Evolutionary conservation across 192 early-diverging fungal genomes (phyloP), one percentile per base, ranked within the genome.

Genomic region (Rhizophagus prolifer): DNA sequence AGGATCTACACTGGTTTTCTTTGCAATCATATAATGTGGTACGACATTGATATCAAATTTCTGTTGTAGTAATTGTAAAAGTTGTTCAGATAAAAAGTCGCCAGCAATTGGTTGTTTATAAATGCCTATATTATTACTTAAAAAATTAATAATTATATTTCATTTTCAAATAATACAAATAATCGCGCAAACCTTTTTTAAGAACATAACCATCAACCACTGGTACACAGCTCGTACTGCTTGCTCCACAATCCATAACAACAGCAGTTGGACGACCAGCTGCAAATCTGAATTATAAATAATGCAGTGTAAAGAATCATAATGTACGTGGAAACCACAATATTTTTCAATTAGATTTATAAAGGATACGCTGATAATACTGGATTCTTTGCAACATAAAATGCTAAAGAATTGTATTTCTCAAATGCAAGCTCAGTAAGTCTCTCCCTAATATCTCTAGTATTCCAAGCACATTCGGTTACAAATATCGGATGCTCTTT

Each of bases 131-230:
- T 38, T 38, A 0, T 38, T 36, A 36, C 34, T 7, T 38, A 28
- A 77, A 9, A 0, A 8, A 36, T 31, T 59, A 36, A 72, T 19
- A 34, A 58, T 54, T 46, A 54, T 21, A 2, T 28, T 16, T 13
- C 2, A 14, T 44, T 19, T 79, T 36, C 14, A 80, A 30, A 25
- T 80, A 68, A 21, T 21, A 12, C 16, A 79, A 50, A 61, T 21
- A 25, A 16, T 38, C 14, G 14, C 23, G 62, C 61, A 73, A 65
- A 81, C 91, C 94, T 84, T 98, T 97, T 79, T 95, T 96, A 58
- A 99, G 81, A 21, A 96, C 95, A 80, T 92, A 98, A 41, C 98
- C 98, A 79, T 99, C 98, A 78, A 92, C 93, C 16, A 99, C 98
- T n/a, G 98, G 96, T 4, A 95, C 92, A 9, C 91, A 95, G 75